Evolutionary conservation across 495 filamentous ascomycete species (phyloP).

Genomic region (Penicillium turbatum): DNA sequence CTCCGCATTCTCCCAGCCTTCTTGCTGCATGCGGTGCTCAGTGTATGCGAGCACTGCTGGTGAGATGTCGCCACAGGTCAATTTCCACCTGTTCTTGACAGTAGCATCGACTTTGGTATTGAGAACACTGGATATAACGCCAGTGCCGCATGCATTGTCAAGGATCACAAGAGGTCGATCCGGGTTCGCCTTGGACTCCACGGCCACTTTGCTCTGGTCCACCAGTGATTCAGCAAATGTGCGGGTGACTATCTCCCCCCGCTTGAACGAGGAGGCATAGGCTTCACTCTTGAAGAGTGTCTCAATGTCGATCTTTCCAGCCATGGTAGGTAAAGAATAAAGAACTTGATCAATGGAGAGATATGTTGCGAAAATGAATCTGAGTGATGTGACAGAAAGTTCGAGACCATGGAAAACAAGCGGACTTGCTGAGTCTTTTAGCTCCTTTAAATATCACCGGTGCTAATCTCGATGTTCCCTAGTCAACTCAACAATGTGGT

Average conservation of each 20-base stretch:
- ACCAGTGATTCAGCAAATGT: constrained; percentile 29
- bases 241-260: constrained; percentile 31
- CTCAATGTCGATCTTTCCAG: constrained; percentile 7
- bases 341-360: background rate
- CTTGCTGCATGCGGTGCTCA: constrained; percentile 19
- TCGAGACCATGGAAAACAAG: background rate
- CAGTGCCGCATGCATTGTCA: constrained; percentile 44
- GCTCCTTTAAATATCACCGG: background rate
- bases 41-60: constrained; percentile 31
- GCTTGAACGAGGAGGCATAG: constrained; percentile 30
- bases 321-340: constrained; percentile 4
- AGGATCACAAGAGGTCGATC: constrained; percentile 28
- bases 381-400: background rate
- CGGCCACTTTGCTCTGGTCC: constrained; percentile 24
- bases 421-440: background rate
- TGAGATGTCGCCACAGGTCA: constrained; percentile 40
- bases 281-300: constrained; percentile 26
- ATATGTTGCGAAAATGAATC: background rate
- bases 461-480: background rate
- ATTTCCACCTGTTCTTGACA: constrained; percentile 19
- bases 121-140: constrained; percentile 32
- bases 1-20: constrained; percentile 32
- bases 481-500: background rate
- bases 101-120: constrained; percentile 20
- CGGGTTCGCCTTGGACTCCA: constrained; percentile 15